Evolutionary conservation across 2,329 filamentous ascomycete genomes (phyloP).

Genomic region (Diaporthe velutina): DNA sequence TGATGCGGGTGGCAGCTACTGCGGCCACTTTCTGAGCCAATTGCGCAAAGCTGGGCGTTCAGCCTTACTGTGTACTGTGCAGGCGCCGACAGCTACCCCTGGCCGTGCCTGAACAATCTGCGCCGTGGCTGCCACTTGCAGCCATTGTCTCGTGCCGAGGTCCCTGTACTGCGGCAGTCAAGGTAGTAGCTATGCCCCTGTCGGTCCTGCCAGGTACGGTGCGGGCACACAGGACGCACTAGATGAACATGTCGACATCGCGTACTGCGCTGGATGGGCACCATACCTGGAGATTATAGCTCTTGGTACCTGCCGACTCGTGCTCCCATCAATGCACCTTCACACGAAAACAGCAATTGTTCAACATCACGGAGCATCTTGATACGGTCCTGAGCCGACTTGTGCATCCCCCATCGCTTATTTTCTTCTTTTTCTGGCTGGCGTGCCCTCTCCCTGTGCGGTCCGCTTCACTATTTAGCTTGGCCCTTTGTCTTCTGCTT

Average conservation of each 20-base stretch:
- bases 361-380: background rate
- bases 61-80: slow-evolving; percentile 20
- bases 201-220: slow-evolving; percentile 12
- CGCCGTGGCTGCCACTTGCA: background rate
- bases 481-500: background rate
- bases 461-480: slow-evolving; percentile 21
- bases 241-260: slow-evolving; percentile 18
- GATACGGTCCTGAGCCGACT: background rate
- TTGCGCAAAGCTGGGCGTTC: slow-evolving; percentile 3
- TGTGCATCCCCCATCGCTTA: background rate
- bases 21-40: slow-evolving; percentile 16
- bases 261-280: background rate
- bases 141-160: slow-evolving; percentile 13
- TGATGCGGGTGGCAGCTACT: slow-evolving; percentile 7
- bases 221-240: background rate
- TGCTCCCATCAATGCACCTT: background rate
- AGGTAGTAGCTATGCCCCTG: background rate
- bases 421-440: background rate
- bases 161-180: background rate
- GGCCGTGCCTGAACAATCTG: slow-evolving; percentile 2
- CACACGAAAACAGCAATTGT: background rate
- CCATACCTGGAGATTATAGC: background rate
- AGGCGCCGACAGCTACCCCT: background rate
- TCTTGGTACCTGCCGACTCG: slow-evolving; percentile 9
- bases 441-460: background rate